Evolutionary conservation across 176 grass and related monocot genomes (phyloP).

Genomic region (Triticum timopheevii): DNA sequence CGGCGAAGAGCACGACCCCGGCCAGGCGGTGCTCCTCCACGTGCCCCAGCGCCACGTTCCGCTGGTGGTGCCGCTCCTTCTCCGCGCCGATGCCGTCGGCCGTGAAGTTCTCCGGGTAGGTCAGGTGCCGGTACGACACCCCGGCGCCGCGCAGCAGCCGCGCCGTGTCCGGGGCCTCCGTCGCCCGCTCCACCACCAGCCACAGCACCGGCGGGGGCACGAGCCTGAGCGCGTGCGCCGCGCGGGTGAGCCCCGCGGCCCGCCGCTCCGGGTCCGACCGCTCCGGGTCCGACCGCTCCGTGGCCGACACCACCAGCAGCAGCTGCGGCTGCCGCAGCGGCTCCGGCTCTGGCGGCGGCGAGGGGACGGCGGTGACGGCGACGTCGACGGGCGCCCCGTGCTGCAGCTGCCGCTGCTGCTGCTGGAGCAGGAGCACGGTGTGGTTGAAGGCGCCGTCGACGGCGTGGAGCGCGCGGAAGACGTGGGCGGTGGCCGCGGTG

Average conservation of each 20-base stretch:
- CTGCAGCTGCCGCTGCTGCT: not conserved
- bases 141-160: slow-evolving; percentile 61
- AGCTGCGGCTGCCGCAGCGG: slow-evolving; percentile 18
- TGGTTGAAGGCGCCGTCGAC: not conserved
- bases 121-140: slow-evolving; percentile 67
- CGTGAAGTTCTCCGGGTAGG: slow-evolving; percentile 68
- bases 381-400: not conserved
- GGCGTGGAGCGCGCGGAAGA: slow-evolving; percentile 31
- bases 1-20: slow-evolving; percentile 67
- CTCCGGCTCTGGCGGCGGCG: not conserved
- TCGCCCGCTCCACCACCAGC: slow-evolving; percentile 72
- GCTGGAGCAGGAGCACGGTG: not conserved
- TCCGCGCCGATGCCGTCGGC: not conserved
- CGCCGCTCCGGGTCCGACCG: slow-evolving; percentile 38
- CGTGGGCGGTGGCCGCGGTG: not conserved
- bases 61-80: slow-evolving; percentile 59
- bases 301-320: slow-evolving; percentile 64
- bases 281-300: too few relatives aligned
- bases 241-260: slow-evolving; percentile 50
- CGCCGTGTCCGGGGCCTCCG: slow-evolving; percentile 44
- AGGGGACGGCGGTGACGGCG: too few relatives aligned
- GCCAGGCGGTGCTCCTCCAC: slow-evolving; percentile 70
- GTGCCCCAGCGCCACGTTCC: slow-evolving; percentile 65
- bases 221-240: slow-evolving; percentile 60
- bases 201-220: slow-evolving; percentile 80